Percentiles rank a stretch among this genome's conserved stretches.
phyloP scores from a whole-genome alignment of 352 stramenopile species.

The Plasmopara muralis region DNA sequence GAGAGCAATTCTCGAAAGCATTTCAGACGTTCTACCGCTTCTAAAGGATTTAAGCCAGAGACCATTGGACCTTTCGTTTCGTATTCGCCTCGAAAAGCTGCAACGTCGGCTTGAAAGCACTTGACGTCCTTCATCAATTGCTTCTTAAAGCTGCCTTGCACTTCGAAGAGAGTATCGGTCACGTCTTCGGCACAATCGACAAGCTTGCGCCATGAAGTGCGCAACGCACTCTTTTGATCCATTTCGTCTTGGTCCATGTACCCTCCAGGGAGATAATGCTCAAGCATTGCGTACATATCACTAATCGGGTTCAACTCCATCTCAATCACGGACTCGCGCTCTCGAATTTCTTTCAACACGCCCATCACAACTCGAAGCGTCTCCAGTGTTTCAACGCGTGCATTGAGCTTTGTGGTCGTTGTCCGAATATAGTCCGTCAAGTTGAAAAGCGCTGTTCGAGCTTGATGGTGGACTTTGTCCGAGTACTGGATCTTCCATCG shows the following conservation, averaged over 20 bases:
- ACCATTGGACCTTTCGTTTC: conserved; percentile 63
- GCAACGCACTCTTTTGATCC: conserved; percentile 86
- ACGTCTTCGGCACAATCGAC: conserved; percentile 87
- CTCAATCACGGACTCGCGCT: conserved; percentile 83
- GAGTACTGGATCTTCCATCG: conserved; percentile 86
- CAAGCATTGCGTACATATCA: conserved; percentile 88
- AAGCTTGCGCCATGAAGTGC: conserved; percentile 78
- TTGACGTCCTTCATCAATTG: conserved; percentile 85
- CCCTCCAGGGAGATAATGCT: conserved; percentile 78
- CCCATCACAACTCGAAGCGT: conserved; percentile 79
- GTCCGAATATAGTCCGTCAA: conserved; percentile 78
- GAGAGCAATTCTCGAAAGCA: conserved; percentile 81
- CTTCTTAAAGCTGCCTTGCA: conserved; percentile 89
- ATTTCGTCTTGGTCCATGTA: conserved; percentile 88
- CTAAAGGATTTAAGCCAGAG: conserved; percentile 61
- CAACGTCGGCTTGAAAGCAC: conserved; percentile 67
- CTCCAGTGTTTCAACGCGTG: conserved; percentile 63
- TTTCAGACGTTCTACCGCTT: conserved; percentile 80
- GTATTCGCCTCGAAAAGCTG: conserved; percentile 65
- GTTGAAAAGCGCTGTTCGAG: conserved; percentile 46
- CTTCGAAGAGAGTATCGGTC: conserved; percentile 73
- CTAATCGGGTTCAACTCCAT: conserved; percentile 86
- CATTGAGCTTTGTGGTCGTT: conserved; percentile 63
- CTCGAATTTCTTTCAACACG: conserved; percentile 75
- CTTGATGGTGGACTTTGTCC: conserved; percentile 75